Evolutionary conservation across 306 rosid genomes (phyloP), one percentile per base, ranked within the genome.

Genomic region (Lablab purpureus): DNA sequence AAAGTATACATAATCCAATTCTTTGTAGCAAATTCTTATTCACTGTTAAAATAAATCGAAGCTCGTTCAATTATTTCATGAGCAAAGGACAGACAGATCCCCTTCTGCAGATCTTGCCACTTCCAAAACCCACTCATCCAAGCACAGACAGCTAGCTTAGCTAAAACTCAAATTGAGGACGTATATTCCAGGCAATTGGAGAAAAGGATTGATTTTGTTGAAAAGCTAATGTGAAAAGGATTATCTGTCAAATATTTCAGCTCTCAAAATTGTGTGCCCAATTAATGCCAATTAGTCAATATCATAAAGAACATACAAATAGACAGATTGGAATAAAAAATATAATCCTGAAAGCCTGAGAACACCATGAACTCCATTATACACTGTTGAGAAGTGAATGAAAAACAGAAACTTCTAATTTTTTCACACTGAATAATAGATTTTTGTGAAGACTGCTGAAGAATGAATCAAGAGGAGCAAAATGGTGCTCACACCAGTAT

Each of bases 371-470:
- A 67, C 32, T 67, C 25, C 19, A 67, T 40, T 7, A 41, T 41
- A 37, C 18, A 13, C 23, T n/a, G 54, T 43, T 21, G 54, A 13
- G 55, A 41, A 67, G 73, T 67, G 73, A 43, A 67, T 41, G 55
- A 22, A 41, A 41, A 43, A 12, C 54, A 41, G 1, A 36, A 18
- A 10, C 0, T 37, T 18, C 5, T 3, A 22, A 2, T 66, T 66
- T 21, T n/a, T 25, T 11, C 14, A 9, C 17, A 13, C 23, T 22
- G 54, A 67, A 22, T 40, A 67, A 21, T 40, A 65, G 10, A 65
- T 9, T 32, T 40, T 6, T 43, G 45, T 6, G 68, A 62, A 62
- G 25, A 64, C 27, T 7, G 4, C 28, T 37, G 64, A 66, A 66
- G 10, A 21, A 21, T 10, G 51, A 41, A 67, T 6, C 32, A 66